Evolutionary conservation across 352 stramenopile species (phyloP), one percentile per base, ranked within the genome.

Genomic region (Elongisporangium prolatum): DNA sequence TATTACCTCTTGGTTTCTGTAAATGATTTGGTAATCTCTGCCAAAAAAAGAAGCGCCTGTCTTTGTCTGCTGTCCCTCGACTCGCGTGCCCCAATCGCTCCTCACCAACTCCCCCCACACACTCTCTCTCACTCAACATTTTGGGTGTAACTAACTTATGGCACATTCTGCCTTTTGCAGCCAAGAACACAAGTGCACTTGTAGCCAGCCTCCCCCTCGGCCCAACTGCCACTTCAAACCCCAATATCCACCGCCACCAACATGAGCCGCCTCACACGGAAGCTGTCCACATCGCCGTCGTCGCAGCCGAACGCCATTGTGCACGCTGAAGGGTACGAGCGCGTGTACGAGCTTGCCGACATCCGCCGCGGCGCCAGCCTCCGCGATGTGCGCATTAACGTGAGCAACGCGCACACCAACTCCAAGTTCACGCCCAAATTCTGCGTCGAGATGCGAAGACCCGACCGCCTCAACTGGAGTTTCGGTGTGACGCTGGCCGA

Each of bases 331-430:
- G 28, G 28, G 5, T 40, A 40, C 14, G 54, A 82, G 47, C 71
- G 73, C 47, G 56, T 73, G 5, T 56, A 62, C 25, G 71, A 81
- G 17, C 69, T 89, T 24, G 70, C 67, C 11, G 81, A 88, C 56
- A 77, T 91, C 6, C 73, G 75, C 7, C 77, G 82, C 49, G 80
- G 72, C 50, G 68, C 77, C 48, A 82, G 75, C 40, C 65, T 89
- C 17, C 61, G 69, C 3, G 75, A 89, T 61, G 51, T 88, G 25
- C 54, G 48, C 22, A 60, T 88, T 13, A 62, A 86, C 11, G 75
- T 82, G 22, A 55, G 64, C 0, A 64, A 89, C 37, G 78, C 76
- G 14, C 79, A 86, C 61, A 80, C 75, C 0, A 69, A 65, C 13
- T 72, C 65, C 63, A 69, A 65, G 20, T 58, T 86, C 4, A 66